Conservation (phyloP, 805 yeast genomes). For the Wickerhamomyces xylosicus region DNA sequence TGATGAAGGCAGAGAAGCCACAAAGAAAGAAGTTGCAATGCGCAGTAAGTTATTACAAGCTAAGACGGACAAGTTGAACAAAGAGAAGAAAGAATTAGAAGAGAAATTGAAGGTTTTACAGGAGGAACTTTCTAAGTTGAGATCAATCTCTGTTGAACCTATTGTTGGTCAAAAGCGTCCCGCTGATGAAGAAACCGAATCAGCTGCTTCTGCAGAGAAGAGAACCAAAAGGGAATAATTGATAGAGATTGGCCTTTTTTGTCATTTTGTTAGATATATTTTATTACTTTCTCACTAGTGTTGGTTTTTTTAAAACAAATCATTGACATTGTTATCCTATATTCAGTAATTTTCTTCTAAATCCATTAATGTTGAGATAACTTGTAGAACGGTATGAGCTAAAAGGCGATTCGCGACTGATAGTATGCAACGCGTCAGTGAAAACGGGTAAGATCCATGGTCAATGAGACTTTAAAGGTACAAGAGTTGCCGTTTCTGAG, state of each 20-base stretch:
- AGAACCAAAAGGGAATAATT: conserved; percentile 9
- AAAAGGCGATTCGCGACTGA: too few species aligned
- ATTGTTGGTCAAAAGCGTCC: conserved; percentile 15
- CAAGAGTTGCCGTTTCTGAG: too few species aligned
- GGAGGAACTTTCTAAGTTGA: neutral
- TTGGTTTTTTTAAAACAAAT: too few species aligned
- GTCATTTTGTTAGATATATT: too few species aligned
- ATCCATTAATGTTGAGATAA: too few species aligned
- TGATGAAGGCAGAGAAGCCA: conserved; percentile 16
- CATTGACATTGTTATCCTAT: too few species aligned
- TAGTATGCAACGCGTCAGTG: too few species aligned
- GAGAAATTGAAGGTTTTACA: conserved; percentile 11
- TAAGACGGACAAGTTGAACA: conserved; percentile 26
- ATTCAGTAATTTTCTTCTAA: too few species aligned
- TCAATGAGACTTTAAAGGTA: too few species aligned
- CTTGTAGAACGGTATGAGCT: too few species aligned
- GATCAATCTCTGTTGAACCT: neutral
- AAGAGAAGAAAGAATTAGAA: conserved; percentile 28
- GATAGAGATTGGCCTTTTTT: neutral
- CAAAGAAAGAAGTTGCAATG: conserved; percentile 24
- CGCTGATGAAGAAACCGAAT: conserved; percentile 16
- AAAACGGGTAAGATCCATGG: too few species aligned
- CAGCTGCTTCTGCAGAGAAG: conserved; percentile 23
- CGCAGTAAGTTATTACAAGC: conserved; percentile 30
- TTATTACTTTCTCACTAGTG: too few species aligned